A percentile compares a stretch with the other conserved stretches of the same genome.
Evolutionary conservation across 1,139 yeast genomes (phyloP).

Genomic region (Lodderomyces elongisporus): DNA sequence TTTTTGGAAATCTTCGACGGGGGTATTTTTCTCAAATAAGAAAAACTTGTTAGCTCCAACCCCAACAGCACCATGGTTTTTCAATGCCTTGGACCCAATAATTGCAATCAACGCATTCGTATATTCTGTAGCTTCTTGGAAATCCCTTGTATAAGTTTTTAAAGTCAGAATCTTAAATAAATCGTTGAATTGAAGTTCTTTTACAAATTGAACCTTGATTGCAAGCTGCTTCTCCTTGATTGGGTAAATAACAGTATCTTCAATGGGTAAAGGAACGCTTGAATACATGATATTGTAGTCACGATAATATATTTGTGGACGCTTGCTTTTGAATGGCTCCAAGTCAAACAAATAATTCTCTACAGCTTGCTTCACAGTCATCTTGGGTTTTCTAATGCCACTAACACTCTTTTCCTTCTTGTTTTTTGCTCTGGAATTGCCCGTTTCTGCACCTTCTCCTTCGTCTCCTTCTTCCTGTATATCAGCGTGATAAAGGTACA

Average conservation of each 20-base stretch:
- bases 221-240: slow-evolving; percentile 5
- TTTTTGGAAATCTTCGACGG: slow-evolving; percentile 9
- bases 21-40: slow-evolving; percentile 9
- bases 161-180: slow-evolving; percentile 10
- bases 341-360: slow-evolving; percentile 8
- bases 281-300: slow-evolving; percentile 9
- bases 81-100: slow-evolving; percentile 10
- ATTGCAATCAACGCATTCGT: slow-evolving; percentile 12
- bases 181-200: slow-evolving; percentile 10
- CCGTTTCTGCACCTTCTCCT: background rate
- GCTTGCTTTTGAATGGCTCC: slow-evolving; percentile 12
- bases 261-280: slow-evolving; percentile 11
- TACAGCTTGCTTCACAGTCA: slow-evolving; percentile 7
- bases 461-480: slow-evolving; percentile 6
- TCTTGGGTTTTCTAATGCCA: slow-evolving; percentile 1
- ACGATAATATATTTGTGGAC: slow-evolving; percentile 10
- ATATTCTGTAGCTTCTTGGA: slow-evolving; percentile 12
- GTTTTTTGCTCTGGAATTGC: slow-evolving; percentile 1
- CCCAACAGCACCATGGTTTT: slow-evolving; percentile 10
- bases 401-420: slow-evolving; percentile 1
- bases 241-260: slow-evolving; percentile 9
- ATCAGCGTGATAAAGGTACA: slow-evolving; percentile 11
- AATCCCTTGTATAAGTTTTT: slow-evolving; percentile 8
- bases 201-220: slow-evolving; percentile 9
- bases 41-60: slow-evolving; percentile 12